These are phyloP conservation scores for Globisporangium nagaii DNA, from an alignment of 352 stramenopile species.

Conservation along the genomic window DNA sequence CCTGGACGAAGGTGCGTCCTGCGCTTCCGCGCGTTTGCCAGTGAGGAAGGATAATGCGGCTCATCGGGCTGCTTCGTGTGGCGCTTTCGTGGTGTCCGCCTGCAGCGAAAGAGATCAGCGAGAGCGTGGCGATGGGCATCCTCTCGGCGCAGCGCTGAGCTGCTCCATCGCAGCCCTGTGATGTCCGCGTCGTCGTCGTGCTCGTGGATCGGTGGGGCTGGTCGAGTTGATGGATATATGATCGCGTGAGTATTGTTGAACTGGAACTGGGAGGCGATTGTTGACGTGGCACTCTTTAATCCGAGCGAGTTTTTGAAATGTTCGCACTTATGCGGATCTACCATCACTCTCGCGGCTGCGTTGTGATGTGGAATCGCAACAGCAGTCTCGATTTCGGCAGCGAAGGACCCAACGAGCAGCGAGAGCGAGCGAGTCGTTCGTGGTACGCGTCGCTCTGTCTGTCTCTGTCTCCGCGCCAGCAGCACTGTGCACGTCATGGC, in stretches of 20 bases:
- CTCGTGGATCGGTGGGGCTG: too few species aligned
- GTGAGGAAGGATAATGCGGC: too few species aligned
- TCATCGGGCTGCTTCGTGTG: too few species aligned
- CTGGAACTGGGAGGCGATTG: neutral
- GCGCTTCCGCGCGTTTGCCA: too few species aligned
- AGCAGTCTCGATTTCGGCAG: neutral
- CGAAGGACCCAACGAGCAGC: too few species aligned
- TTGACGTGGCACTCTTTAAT: neutral
- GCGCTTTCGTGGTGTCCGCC: too few species aligned
- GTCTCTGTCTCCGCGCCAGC: neutral
- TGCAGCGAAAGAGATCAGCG: slow-evolving; percentile 31
- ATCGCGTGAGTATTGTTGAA: too few species aligned
- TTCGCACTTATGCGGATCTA: neutral
- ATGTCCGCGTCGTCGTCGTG: too few species aligned
- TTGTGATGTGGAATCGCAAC: neutral
- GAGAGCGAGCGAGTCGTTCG: too few species aligned
- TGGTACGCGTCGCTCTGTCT: too few species aligned
- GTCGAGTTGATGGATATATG: too few species aligned
- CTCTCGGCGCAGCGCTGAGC: slow-evolving; percentile 10
- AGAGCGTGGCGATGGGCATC: slow-evolving; percentile 40
- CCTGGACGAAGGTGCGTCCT: slow-evolving; percentile 56
- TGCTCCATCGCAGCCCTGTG: too few species aligned
- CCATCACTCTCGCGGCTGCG: neutral
- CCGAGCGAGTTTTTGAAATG: neutral
- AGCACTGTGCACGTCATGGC: neutral